Conservation (phyloP, 2,329 filamentous ascomycete species). For the Cryoendolithus antarcticus region DNA sequence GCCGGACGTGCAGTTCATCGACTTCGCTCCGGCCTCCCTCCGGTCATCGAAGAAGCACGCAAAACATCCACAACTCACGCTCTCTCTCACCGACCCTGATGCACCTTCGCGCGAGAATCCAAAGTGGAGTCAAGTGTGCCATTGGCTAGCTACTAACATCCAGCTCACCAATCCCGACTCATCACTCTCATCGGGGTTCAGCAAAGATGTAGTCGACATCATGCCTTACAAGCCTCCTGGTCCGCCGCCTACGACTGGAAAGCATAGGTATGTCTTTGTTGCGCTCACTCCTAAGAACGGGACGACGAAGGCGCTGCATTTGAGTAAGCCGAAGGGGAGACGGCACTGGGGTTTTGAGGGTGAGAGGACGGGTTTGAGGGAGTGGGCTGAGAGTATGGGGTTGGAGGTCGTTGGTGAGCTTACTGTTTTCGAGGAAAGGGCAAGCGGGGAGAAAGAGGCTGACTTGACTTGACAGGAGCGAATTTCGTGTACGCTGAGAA, state of each 20-base stretch:
- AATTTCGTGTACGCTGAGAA: conserved; percentile 38
- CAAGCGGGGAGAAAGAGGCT: background rate
- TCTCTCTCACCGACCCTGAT: conserved; percentile 46
- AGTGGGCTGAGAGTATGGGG: conserved; percentile 38
- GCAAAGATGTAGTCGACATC: conserved; percentile 23
- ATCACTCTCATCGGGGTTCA: background rate
- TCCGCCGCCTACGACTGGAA: conserved; percentile 43
- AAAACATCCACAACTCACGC: conserved; percentile 27
- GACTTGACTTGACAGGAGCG: conserved; percentile 17
- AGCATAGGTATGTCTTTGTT: conserved; percentile 46
- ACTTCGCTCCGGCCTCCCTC: conserved; percentile 7
- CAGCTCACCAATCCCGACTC: conserved; percentile 10
- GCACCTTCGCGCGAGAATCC: conserved; percentile 42
- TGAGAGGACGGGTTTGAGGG: conserved; percentile 37
- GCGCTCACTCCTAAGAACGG: conserved; percentile 35
- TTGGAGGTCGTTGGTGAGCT: conserved; percentile 34
- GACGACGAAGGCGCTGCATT: conserved; percentile 28
- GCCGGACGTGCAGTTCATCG: conserved; percentile 25
- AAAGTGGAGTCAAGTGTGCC: conserved; percentile 46
- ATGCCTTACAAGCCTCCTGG: conserved; percentile 41
- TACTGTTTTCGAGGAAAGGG: conserved; percentile 5
- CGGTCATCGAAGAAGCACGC: background rate
- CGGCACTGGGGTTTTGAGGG: conserved; percentile 45
- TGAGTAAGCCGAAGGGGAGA: conserved; percentile 37
- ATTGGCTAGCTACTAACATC: conserved; percentile 37